Evolutionary conservation across 2,329 filamentous ascomycete genomes (phyloP).

Genomic region (Penicillium aurantiogriseum): DNA sequence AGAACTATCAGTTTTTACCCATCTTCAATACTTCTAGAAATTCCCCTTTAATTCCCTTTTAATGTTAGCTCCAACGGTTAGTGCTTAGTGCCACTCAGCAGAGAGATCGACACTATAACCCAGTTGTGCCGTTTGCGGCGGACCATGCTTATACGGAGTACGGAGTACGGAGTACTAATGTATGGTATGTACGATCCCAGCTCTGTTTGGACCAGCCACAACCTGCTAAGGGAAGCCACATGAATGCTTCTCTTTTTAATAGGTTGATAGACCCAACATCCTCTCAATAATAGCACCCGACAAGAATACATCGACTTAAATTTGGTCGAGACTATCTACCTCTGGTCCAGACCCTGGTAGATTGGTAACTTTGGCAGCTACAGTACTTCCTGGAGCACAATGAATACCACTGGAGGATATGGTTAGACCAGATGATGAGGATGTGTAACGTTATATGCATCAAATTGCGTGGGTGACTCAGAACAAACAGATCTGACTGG

Average conservation of each 20-base stretch:
- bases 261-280: not conserved
- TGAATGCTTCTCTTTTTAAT: not conserved
- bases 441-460: conserved; percentile 8
- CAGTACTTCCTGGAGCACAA: not conserved
- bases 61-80: not conserved
- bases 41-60: not conserved
- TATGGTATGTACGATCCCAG: too few species aligned
- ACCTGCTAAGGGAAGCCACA: not conserved
- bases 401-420: not conserved
- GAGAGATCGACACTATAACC: not conserved
- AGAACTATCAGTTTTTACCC: too few species aligned
- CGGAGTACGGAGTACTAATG: too few species aligned
- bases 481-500: conserved; percentile 1
- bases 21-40: not conserved
- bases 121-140: not conserved
- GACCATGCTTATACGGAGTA: not conserved
- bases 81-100: not conserved
- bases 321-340: not conserved
- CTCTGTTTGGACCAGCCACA: not conserved
- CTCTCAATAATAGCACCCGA: not conserved
- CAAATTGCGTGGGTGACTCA: not conserved
- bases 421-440: conserved; percentile 1
- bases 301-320: not conserved
- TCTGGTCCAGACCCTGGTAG: not conserved
- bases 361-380: not conserved